Conservation (phyloP, 1,284 basidiomycete genomes). For the Blastosporella zonata region DNA sequence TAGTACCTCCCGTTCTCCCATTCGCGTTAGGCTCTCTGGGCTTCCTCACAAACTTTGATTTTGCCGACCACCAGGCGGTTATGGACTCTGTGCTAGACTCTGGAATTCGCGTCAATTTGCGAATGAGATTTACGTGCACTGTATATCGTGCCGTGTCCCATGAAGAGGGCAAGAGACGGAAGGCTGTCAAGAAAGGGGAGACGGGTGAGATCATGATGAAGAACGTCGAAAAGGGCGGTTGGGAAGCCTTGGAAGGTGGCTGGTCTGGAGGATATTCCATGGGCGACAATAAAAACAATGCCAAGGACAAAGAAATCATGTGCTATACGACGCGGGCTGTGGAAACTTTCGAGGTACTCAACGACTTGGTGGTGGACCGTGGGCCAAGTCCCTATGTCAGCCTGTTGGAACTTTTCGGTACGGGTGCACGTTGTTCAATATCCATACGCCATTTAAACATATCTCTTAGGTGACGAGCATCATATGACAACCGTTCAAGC, state of each 20-base stretch:
- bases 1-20: conserved; percentile 95
- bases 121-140: conserved; percentile 99
- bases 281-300: conserved; percentile 37
- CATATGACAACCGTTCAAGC: conserved; percentile 99
- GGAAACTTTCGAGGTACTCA: conserved; percentile 97
- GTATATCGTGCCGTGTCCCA: conserved; percentile 88
- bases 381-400: conserved; percentile 98
- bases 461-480: conserved; percentile 84
- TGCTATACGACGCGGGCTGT: conserved; percentile 95
- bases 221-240: conserved; percentile 83
- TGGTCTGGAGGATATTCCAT: conserved; percentile 42
- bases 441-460: neutral
- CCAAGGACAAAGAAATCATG: conserved; percentile 95
- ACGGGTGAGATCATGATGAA: conserved; percentile 96
- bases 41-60: conserved; percentile 98
- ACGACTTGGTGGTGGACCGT: conserved; percentile 97
- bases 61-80: conserved; percentile 81
- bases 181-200: conserved; percentile 87
- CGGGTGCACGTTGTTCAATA: conserved; percentile 27
- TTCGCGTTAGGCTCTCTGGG: conserved; percentile 99
- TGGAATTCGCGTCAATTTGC: conserved; percentile 95
- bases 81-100: conserved; percentile 90
- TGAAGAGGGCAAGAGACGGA: conserved; percentile 66
- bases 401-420: conserved; percentile 93
- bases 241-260: conserved; percentile 90